These are phyloP conservation scores for Kokia cookei DNA, from an alignment of 441 rosid species.

Conservation along the genomic window DNA sequence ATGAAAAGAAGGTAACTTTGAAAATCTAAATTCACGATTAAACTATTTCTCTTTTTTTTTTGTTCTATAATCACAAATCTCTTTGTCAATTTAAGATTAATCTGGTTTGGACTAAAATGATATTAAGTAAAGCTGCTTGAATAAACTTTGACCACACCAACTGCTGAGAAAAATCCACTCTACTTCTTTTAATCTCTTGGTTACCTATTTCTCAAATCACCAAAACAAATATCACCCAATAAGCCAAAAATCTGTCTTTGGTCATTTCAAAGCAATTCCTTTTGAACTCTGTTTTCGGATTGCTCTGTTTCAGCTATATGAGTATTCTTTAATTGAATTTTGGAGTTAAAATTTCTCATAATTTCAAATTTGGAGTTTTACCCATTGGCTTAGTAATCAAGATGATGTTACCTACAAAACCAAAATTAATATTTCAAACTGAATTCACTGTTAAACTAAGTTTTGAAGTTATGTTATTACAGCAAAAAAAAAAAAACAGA, in stretches of 20 bases:
- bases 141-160: too few species aligned
- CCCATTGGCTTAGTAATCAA: neutral
- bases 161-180: too few species aligned
- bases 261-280: neutral
- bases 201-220: neutral
- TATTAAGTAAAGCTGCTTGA: too few species aligned
- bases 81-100: too few species aligned
- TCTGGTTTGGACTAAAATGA: too few species aligned
- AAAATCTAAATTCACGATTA: conserved; percentile 1
- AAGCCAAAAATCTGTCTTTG: conserved; percentile 6
- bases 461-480: neutral
- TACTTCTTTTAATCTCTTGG: too few species aligned
- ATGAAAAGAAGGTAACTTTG: conserved; percentile 39
- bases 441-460: neutral
- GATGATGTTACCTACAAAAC: neutral
- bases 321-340: neutral
- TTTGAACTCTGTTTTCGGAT: conserved; percentile 4
- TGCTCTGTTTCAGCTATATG: neutral
- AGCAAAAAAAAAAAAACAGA: neutral
- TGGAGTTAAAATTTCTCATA: neutral
- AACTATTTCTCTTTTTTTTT: neutral
- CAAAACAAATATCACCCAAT: neutral
- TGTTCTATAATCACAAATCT: too few species aligned
- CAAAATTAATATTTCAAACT: neutral
- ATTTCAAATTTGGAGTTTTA: neutral